phyloP scores from a whole-genome alignment of 257 asterid species.

The Fraxinus quadrangulata region DNA sequence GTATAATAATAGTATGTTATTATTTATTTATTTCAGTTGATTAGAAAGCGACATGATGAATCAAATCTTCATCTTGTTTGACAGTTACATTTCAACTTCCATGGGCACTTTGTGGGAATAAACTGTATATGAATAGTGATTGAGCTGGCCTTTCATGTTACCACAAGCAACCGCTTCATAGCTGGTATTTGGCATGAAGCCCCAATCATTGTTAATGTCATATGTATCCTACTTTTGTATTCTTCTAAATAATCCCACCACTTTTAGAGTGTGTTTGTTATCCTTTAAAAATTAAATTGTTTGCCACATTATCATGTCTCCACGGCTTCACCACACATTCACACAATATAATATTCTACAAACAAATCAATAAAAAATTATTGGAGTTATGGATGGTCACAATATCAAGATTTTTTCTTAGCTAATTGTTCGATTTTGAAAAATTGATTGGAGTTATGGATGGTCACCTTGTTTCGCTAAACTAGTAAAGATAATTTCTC shows the following conservation, averaged over 20 bases:
- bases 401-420: not conserved
- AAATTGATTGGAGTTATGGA: not conserved
- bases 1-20: not conserved
- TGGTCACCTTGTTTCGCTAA: not conserved
- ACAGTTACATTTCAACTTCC: slow-evolving; percentile 16
- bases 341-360: no score
- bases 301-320: no score
- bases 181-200: slow-evolving; percentile 20
- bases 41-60: slow-evolving; percentile 16
- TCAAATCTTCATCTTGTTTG: slow-evolving; percentile 13
- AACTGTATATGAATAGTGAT: not conserved
- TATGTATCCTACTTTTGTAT: not conserved
- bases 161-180: slow-evolving; percentile 10
- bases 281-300: no score
- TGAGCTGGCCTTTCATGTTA: slow-evolving; percentile 4
- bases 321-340: no score
- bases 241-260: not conserved
- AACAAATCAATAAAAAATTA: no score
- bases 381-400: no score
- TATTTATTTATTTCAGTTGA: not conserved
- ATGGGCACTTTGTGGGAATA: not conserved
- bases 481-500: not conserved
- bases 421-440: not conserved
- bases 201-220: slow-evolving; percentile 15
- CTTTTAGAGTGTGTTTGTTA: not conserved